These are phyloP conservation scores for Leccinum broughii DNA, from an alignment of 768 basidiomycete genomes.

Conservation along the genomic window DNA sequence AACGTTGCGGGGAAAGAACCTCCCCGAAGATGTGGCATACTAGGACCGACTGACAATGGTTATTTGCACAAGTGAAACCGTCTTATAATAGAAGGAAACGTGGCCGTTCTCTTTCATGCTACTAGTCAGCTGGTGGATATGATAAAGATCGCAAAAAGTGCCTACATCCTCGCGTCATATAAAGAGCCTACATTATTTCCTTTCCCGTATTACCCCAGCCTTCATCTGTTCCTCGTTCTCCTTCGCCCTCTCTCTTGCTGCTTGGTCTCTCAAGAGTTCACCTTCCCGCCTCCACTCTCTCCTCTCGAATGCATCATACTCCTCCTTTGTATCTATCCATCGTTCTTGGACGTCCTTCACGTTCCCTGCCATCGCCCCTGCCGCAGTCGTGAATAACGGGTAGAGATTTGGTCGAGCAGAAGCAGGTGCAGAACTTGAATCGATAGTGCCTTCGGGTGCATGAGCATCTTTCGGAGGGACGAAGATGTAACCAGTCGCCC, in stretches of 20 bases:
- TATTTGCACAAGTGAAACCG: not conserved
- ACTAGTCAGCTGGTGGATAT: not conserved
- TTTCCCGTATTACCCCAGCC: conserved; percentile 28
- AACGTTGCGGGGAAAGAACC: not conserved
- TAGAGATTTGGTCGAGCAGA: conserved; percentile 62
- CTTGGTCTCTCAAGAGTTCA: conserved; percentile 37
- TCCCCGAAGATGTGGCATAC: not conserved
- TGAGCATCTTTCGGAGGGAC: conserved; percentile 52
- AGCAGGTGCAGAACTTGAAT: conserved; percentile 34
- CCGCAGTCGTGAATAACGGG: conserved; percentile 66
- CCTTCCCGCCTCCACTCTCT: conserved; percentile 77
- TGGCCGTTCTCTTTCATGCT: not conserved
- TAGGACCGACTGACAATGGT: not conserved
- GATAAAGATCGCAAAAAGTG: not conserved
- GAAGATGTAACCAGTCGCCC: conserved; percentile 90
- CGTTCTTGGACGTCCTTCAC: conserved; percentile 86
- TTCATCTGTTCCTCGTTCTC: conserved; percentile 5
- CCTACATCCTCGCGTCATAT: not conserved
- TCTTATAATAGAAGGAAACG: not conserved
- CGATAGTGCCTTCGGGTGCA: conserved; percentile 34
- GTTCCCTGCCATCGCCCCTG: conserved; percentile 51
- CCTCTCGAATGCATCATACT: conserved; percentile 81
- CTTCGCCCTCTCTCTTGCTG: conserved; percentile 17
- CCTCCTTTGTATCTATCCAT: conserved; percentile 85
- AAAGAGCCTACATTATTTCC: conserved; percentile 24